Percentiles rank a stretch among this genome's conserved stretches.
These are phyloP conservation scores for Endoconidiophora polonica DNA, from an alignment of 2,329 filamentous ascomycete species.

Conservation along the genomic window DNA sequence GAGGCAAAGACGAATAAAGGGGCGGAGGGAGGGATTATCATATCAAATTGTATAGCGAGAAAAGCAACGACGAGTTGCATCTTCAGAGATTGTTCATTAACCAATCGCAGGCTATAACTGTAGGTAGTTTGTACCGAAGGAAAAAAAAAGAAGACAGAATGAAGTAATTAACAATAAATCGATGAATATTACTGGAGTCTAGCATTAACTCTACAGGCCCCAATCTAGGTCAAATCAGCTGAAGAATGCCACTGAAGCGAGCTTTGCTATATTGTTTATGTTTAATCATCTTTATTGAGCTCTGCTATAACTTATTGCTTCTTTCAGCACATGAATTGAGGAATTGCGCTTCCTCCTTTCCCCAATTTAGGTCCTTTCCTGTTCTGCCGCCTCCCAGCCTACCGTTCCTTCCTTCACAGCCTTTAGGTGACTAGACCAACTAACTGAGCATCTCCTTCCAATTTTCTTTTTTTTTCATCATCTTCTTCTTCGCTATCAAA, in stretches of 20 bases:
- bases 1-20: too few relatives aligned
- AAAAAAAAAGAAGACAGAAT: too few relatives aligned
- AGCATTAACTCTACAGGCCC: neutral
- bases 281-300: neutral
- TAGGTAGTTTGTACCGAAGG: too few relatives aligned
- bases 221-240: neutral
- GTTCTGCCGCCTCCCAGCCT: neutral
- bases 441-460: neutral
- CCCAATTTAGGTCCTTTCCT: slow-evolving; percentile 2
- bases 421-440: neutral
- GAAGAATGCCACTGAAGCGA: neutral
- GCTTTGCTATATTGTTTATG: neutral
- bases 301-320: neutral
- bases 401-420: neutral
- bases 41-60: too few relatives aligned
- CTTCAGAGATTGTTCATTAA: too few relatives aligned
- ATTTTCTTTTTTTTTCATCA: neutral
- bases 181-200: too few relatives aligned
- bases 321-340: neutral
- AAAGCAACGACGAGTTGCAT: too few relatives aligned
- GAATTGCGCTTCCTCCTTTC: slow-evolving; percentile 1
- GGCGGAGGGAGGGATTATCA: too few relatives aligned
- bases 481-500: slow-evolving; percentile 1
- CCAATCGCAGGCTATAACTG: too few relatives aligned
- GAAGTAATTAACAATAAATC: too few relatives aligned